Evolutionary conservation across 306 rosid genomes (phyloP).

Genomic region (Acmispon strigosus): DNA sequence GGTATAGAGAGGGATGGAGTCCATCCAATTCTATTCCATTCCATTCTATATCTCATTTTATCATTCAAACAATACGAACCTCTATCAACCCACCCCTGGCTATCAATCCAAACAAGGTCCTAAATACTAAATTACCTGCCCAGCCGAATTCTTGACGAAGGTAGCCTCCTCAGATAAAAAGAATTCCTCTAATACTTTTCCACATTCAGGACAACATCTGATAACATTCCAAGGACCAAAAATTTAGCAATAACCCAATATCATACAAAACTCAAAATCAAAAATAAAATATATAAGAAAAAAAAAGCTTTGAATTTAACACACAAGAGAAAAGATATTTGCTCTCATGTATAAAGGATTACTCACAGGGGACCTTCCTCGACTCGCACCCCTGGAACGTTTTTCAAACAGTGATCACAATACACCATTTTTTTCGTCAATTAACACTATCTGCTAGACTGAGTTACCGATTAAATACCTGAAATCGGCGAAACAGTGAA

Average conservation of each 20-base stretch:
- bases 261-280: neutral
- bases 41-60: neutral
- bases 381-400: neutral
- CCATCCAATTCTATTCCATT: neutral
- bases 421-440: neutral
- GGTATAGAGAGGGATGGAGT: neutral
- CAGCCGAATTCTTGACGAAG: neutral
- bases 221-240: neutral
- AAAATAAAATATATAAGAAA: neutral
- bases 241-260: neutral
- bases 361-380: neutral
- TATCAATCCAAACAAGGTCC: neutral
- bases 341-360: neutral
- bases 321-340: neutral
- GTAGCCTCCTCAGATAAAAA: conserved; percentile 11
- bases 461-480: neutral
- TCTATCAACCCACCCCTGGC: neutral
- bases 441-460: neutral
- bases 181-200: conserved; percentile 15
- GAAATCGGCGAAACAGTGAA: neutral
- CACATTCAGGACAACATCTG: conserved; percentile 13
- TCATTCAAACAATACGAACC: neutral
- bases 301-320: neutral
- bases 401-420: conserved; percentile 11
- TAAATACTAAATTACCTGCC: conserved; percentile 16